A percentile compares a stretch with the other conserved stretches of the same genome.
These are phyloP conservation scores for Cryomyces minteri DNA, from an alignment of 495 filamentous ascomycete genomes.

Conservation along the genomic window DNA sequence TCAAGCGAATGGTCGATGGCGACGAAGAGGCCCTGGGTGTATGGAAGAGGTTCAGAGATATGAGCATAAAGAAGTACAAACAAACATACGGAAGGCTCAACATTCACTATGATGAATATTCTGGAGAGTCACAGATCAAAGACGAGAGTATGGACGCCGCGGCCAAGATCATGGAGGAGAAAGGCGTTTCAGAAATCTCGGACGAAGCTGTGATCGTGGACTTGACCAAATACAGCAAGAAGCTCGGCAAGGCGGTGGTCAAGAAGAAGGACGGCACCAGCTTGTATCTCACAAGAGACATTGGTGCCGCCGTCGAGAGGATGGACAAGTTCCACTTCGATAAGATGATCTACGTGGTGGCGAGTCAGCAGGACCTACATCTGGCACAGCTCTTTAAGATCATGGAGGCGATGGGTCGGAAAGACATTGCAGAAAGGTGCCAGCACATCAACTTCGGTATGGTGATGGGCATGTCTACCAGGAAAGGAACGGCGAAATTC, in stretches of 20 bases:
- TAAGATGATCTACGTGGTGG: conserved; percentile 62
- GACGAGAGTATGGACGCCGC: conserved; percentile 61
- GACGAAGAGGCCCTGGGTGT: conserved; percentile 55
- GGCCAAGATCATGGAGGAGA: conserved; percentile 46
- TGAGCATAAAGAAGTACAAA: conserved; percentile 76
- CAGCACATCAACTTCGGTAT: conserved; percentile 61
- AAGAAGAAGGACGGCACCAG: conserved; percentile 50
- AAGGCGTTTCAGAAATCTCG: conserved; percentile 58
- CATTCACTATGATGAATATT: conserved; percentile 87
- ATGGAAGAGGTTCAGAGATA: conserved; percentile 77
- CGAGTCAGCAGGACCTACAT: conserved; percentile 53
- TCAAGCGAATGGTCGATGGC: conserved; percentile 79
- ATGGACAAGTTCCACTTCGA: conserved; percentile 47
- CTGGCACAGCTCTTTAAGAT: conserved; percentile 55
- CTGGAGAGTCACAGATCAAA: conserved; percentile 81
- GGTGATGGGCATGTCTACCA: conserved; percentile 50
- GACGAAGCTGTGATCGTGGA: conserved; percentile 82
- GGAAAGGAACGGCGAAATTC: conserved; percentile 52
- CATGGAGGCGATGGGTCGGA: conserved; percentile 43
- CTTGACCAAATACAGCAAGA: conserved; percentile 57
- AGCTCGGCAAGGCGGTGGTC: conserved; percentile 49
- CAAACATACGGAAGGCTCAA: conserved; percentile 69
- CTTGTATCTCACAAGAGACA: conserved; percentile 54
- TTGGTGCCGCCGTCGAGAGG: conserved; percentile 46
- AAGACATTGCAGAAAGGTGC: conserved; percentile 40